A percentile compares a stretch with the other conserved stretches of the same genome.
Conservation (phyloP, 2,329 filamentous ascomycete species). For the Didymella lethalis region DNA sequence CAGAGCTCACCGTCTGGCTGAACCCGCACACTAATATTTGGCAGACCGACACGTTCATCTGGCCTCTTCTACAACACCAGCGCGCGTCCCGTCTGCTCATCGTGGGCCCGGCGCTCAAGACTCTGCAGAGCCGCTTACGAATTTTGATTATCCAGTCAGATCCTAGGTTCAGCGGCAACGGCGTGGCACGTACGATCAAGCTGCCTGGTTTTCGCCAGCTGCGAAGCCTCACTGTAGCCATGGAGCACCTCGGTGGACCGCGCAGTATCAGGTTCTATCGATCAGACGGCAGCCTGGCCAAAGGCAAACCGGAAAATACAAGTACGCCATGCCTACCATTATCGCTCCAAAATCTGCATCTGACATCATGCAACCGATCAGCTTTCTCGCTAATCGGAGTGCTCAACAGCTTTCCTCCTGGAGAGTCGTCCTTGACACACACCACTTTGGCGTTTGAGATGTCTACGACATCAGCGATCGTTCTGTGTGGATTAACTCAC, state of each 20-base stretch:
- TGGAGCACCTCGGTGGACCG: neutral
- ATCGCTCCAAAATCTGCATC: neutral
- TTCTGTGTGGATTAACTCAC: neutral
- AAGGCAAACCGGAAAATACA: neutral
- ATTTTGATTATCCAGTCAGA: neutral
- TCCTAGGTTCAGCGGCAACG: neutral
- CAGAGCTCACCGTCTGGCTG: slow-evolving; percentile 1
- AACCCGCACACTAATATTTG: neutral
- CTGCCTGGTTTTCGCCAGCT: neutral
- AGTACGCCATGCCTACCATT: neutral
- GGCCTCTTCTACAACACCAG: neutral
- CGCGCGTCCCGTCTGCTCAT: neutral
- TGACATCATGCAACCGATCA: neutral
- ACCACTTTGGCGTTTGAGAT: slow-evolving; percentile 1
- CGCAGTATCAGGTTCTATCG: neutral
- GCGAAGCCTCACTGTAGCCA: neutral
- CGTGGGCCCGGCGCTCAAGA: neutral
- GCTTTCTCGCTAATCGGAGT: neutral
- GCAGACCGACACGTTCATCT: neutral
- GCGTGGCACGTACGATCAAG: neutral
- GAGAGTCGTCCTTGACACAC: neutral
- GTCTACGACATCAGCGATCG: neutral
- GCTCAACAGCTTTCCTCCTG: neutral
- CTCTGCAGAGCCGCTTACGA: neutral
- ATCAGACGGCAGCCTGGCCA: neutral